Conservation (phyloP, 163 green algal genomes). For the Prototheca stagnorum region DNA sequence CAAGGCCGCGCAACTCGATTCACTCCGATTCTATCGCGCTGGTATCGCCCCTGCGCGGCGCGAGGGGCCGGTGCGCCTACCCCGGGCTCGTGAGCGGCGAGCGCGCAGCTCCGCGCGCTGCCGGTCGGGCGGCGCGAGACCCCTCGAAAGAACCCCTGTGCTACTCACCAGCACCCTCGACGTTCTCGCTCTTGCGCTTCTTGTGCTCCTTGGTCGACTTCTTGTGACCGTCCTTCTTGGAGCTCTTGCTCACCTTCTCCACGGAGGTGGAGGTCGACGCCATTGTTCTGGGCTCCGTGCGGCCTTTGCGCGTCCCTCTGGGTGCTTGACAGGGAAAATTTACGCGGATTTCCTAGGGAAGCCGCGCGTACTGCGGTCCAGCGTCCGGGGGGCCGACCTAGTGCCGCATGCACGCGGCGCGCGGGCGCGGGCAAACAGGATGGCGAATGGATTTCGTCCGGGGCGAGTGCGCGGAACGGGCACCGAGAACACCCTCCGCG, state of each 20-base stretch:
- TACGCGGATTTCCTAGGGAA: too few relatives aligned
- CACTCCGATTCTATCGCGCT: background rate
- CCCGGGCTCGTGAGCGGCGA: background rate
- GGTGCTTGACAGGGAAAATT: too few relatives aligned
- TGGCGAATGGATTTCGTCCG: too few relatives aligned
- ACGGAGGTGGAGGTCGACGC: background rate
- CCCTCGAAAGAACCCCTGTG: background rate
- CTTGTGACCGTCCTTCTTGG: conserved; percentile 14
- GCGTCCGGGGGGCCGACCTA: too few relatives aligned
- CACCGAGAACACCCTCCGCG: too few relatives aligned
- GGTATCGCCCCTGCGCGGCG: background rate
- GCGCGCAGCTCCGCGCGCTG: background rate
- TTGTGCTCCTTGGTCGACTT: conserved; percentile 5
- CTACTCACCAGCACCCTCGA: background rate
- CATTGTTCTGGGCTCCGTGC: too few relatives aligned
- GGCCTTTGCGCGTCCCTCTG: too few relatives aligned
- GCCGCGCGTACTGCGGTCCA: too few relatives aligned
- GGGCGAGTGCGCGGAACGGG: too few relatives aligned
- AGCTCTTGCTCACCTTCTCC: conserved; percentile 13
- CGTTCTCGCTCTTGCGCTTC: background rate
- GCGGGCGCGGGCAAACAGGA: too few relatives aligned
- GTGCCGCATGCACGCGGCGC: too few relatives aligned
- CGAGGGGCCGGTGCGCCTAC: background rate
- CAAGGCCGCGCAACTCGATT: too few relatives aligned
- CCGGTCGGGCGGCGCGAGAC: background rate